Conservation (phyloP, 495 filamentous ascomycete genomes). For the Neurospora africana region DNA sequence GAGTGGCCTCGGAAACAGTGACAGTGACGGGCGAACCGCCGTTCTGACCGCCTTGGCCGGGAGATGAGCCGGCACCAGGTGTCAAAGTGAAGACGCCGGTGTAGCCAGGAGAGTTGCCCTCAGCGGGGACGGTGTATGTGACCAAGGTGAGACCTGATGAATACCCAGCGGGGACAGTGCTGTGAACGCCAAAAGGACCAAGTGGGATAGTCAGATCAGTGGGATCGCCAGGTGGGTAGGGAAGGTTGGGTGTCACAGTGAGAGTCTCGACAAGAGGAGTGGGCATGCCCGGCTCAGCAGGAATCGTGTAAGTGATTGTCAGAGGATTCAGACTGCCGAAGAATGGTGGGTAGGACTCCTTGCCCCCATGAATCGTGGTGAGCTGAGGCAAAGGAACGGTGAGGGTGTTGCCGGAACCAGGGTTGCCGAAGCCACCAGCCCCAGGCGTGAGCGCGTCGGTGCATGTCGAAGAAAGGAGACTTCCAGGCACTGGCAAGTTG, state of each 20-base stretch:
- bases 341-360: background rate
- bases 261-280: slow-evolving; percentile 6
- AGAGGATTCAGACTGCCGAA: background rate
- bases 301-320: slow-evolving; percentile 13
- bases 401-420: slow-evolving; percentile 6
- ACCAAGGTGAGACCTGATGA: background rate
- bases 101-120: slow-evolving; percentile 7
- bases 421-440: background rate
- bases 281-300: slow-evolving; percentile 1
- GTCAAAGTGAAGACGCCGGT: slow-evolving; percentile 10
- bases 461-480: background rate
- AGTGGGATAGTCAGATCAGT: background rate
- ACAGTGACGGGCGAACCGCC: slow-evolving; percentile 1
- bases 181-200: background rate
- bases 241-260: slow-evolving; percentile 5
- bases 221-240: background rate
- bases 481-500: slow-evolving; percentile 2
- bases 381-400: background rate
- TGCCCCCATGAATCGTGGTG: background rate
- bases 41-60: background rate
- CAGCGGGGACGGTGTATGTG: slow-evolving; percentile 9
- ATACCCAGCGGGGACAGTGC: background rate
- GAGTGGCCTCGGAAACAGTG: slow-evolving; percentile 2
- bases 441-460: background rate
- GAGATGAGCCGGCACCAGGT: background rate